Evolutionary conservation across 345 rosid species (phyloP).

Genomic region (Heritiera littoralis): DNA sequence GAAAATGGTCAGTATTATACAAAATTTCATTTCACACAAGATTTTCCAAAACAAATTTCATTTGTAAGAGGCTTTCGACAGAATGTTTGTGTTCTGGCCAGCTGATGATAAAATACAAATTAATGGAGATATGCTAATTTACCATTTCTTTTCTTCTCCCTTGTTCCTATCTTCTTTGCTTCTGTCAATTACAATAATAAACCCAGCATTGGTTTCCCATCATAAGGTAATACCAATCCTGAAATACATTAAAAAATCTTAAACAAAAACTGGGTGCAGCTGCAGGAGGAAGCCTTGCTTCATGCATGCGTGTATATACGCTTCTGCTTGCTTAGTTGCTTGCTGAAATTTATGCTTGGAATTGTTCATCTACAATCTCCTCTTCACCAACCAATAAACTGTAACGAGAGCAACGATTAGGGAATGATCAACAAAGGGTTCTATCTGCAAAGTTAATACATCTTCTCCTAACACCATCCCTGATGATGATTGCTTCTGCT

Average conservation of each 20-base stretch:
- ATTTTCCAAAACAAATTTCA: background rate
- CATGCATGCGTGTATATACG: background rate
- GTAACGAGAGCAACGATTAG: slow-evolving; percentile 50
- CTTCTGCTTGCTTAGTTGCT: background rate
- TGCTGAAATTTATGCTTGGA: background rate
- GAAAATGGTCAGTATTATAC: too few species aligned
- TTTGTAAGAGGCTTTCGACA: too few species aligned
- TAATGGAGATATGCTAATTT: background rate
- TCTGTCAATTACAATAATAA: background rate
- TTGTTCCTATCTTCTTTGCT: background rate
- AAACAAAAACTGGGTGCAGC: background rate
- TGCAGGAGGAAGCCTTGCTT: background rate
- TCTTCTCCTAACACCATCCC: slow-evolving; percentile 57
- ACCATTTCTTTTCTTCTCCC: background rate
- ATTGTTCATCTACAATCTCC: slow-evolving; percentile 17
- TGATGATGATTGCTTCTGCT: slow-evolving; percentile 41
- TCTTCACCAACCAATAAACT: slow-evolving; percentile 45
- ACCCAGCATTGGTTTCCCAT: background rate
- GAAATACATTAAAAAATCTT: background rate
- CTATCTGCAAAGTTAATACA: slow-evolving; percentile 51
- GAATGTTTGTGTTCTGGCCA: too few species aligned
- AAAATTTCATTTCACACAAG: too few species aligned
- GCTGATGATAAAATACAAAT: too few species aligned
- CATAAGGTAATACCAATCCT: background rate
- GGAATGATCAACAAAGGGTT: slow-evolving; percentile 53